Base-by-base conservation (phyloP, 768 basidiomycete genomes). In the Tulasnella sp. region DNA sequence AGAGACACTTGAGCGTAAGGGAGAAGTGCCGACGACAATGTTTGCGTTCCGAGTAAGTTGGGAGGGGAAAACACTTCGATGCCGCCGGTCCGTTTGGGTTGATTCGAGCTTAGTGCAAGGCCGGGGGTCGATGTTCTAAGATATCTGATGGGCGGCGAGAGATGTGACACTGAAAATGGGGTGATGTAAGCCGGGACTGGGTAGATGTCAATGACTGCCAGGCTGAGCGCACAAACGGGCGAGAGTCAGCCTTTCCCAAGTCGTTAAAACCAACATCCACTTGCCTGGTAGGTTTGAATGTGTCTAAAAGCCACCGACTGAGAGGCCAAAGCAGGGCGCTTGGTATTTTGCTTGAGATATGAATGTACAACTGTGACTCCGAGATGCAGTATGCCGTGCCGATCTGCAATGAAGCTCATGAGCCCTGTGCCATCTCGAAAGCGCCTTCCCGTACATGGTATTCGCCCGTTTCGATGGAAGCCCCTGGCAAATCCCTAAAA, bases 31-130 rank as follows among this genome's bases (percentile, higher is more conserved):
- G 76, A n/a, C 24, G 76, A 28, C 24, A 77, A 31, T 14, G 76
- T 54, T 41, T 77, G 76, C 7, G 76, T 77, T 20, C 41, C n/a
- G 54, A 77, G 76, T 12, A 77, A 24, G 48, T 77, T 77, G 9
- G 76, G 76, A 14, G 76, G 58, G 24, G 28, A 42, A 50, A 77
- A 77, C 0, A 1, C 1, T 31, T 54, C 28, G 48, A 77, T 34
- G 12, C 7, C 14, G 11, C 20, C 11, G 31, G 0, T 9, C 28
- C 12, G 46, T 8, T 50, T 24, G 12, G 34, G 24, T 14, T 77
- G n/a, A 34, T 14, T 58, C 20, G 48, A 37, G 64, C 14, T 31
- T 28, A 20, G 28, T 28, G 31, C 34, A 31, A 28, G 44, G 34
- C 28, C n/a, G 7, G 46, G 48, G 1, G 76, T 40, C 34, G 76